Base-by-base conservation (phyloP, 106 monocot genomes). In the Apostasia ramifera region DNA sequence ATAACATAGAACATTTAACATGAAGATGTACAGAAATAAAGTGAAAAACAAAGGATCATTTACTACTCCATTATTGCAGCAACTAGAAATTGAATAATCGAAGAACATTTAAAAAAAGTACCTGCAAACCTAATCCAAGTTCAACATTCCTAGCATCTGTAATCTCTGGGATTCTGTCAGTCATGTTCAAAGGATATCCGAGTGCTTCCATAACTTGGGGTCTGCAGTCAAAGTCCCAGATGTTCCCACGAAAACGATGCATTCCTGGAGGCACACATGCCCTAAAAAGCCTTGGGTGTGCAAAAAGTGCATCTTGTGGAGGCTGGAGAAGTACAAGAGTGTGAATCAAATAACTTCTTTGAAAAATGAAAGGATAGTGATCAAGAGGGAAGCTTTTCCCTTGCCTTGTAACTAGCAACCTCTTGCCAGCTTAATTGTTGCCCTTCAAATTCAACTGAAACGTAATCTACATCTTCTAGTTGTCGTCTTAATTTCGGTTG, bases 181-280 rank as follows among this genome's bases (percentile, higher is more conserved):
- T 89, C 76, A 81, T 75, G 53, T 72, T 74, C 66, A 88, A 75
- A 60, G 95, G 95, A 82, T 97, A 97, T 69, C 86, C 86, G 1
- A 97, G 65, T 44, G 69, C 51, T 63, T 73, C 59, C 92, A 97
- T 86, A 54, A 97, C 82, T 66, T 84, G 71, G 2, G 95, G 91
- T 68, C 89, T 84, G 74, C 76, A 77, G 58, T 97, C 95, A 73
- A 80, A 97, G 62, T 97, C 95, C 95, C 95, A 97, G 14, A 97
- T 82, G 53, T 97, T 97, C 11, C 89, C 89, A 50, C 95, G 77
- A 64, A 97, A 97, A 11, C 95, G 88, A 77, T 97, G 95, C 95
- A 97, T 97, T 13, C 95, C 95, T 41, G 95, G 95, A n/a, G 95
- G 95, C 9, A 97, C 95, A 60, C 91, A 97, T 15, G 89, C 92